Conservation (phyloP, 2,329 filamentous ascomycete species). For the Bisporella sp. region DNA sequence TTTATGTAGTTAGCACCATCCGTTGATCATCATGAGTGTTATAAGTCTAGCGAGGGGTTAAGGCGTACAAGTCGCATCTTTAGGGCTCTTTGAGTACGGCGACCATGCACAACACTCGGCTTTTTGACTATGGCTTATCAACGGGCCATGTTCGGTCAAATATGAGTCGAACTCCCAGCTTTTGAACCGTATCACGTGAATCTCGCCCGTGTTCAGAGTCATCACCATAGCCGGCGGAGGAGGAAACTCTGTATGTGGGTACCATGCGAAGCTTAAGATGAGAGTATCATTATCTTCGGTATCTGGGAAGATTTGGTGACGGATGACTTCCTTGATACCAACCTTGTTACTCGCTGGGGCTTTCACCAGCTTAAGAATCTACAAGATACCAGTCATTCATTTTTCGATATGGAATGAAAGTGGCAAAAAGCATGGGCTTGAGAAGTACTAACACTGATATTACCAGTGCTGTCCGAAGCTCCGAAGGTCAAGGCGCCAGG, state of each 20-base stretch:
- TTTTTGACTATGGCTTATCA: neutral
- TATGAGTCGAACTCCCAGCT: neutral
- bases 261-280: slow-evolving; percentile 15
- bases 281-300: slow-evolving; percentile 26
- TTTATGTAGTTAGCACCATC: slow-evolving; percentile 7
- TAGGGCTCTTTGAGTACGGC: neutral
- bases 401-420: neutral
- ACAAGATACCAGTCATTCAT: neutral
- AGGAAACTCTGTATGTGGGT: neutral
- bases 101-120: neutral
- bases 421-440: slow-evolving; percentile 30
- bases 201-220: neutral
- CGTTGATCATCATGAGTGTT: neutral
- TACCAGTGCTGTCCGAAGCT: slow-evolving; percentile 71
- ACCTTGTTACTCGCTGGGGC: slow-evolving; percentile 23
- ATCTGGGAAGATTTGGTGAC: neutral
- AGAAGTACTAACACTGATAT: slow-evolving; percentile 51
- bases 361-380: slow-evolving; percentile 30
- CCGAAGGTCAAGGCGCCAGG: slow-evolving; percentile 52
- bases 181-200: neutral
- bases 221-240: neutral
- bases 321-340: neutral
- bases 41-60: neutral
- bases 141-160: neutral
- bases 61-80: slow-evolving; percentile 43